phyloP scores from a whole-genome alignment of 2,329 filamentous ascomycete genomes.

The Alternaria longipes region DNA sequence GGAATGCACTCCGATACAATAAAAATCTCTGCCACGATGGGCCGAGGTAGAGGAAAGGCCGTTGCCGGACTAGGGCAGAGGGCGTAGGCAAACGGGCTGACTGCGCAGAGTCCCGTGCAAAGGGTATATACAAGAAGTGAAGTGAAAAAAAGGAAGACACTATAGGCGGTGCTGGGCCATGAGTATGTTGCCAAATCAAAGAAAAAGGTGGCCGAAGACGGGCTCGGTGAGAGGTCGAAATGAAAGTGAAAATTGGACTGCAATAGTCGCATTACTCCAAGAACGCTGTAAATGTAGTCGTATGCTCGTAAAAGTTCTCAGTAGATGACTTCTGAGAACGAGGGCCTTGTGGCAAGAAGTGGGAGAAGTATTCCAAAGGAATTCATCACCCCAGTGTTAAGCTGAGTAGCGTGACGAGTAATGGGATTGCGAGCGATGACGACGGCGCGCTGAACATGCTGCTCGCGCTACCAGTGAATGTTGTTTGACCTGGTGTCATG shows the following conservation, averaged over 20 bases:
- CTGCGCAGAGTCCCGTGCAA: neutral
- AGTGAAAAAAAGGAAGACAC: constrained; percentile 14
- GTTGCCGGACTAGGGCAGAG: constrained; percentile 8
- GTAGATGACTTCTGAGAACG: neutral
- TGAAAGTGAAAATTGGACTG: neutral
- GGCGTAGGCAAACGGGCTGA: constrained; percentile 4
- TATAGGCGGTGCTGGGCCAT: constrained; percentile 12
- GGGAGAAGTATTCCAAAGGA: neutral
- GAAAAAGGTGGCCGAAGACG: neutral
- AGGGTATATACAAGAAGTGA: constrained; percentile 27
- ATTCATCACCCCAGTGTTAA: constrained; percentile 35
- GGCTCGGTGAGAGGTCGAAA: neutral
- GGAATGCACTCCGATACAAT: neutral
- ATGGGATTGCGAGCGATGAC: constrained; percentile 32
- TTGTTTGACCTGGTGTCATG: constrained; percentile 43
- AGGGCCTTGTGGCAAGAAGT: neutral
- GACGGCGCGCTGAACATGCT: constrained; percentile 27
- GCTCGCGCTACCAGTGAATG: constrained; percentile 30
- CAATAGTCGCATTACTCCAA: constrained; percentile 5
- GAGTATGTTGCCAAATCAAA: constrained; percentile 7
- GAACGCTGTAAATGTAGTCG: constrained; percentile 8
- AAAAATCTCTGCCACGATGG: constrained; percentile 1
- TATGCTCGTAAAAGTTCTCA: constrained; percentile 1
- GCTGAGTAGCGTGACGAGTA: constrained; percentile 41
- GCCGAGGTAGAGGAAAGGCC: constrained; percentile 3